These are phyloP conservation scores for Pestalotiopsis sp. DNA, from an alignment of 2,329 filamentous ascomycete genomes.

Conservation along the genomic window DNA sequence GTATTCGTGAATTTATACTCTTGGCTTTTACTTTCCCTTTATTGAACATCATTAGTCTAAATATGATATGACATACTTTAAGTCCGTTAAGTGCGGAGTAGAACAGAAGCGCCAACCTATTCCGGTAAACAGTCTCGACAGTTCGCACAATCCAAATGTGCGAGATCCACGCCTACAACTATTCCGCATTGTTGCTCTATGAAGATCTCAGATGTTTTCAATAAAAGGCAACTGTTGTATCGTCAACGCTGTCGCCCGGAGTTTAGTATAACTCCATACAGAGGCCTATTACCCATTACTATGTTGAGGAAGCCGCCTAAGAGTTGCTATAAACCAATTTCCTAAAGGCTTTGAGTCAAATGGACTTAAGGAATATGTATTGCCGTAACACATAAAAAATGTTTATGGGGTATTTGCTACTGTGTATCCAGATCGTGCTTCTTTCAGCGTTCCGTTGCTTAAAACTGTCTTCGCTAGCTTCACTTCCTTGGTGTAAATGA, in stretches of 20 bases:
- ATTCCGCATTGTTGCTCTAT: neutral
- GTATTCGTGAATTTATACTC: neutral
- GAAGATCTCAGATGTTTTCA: neutral
- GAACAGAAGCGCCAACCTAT: neutral
- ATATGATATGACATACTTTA: neutral
- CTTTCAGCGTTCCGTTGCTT: too few relatives aligned
- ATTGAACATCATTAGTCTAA: too few relatives aligned
- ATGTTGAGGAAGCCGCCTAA: neutral
- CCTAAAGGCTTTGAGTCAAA: too few relatives aligned
- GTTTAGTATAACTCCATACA: neutral
- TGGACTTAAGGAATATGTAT: too few relatives aligned
- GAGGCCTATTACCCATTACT: neutral
- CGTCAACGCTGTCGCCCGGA: neutral
- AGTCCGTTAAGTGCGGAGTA: slow-evolving; percentile 16
- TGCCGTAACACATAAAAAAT: too few relatives aligned
- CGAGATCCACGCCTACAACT: neutral
- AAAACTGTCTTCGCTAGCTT: too few relatives aligned
- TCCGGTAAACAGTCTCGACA: neutral
- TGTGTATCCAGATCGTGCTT: too few relatives aligned
- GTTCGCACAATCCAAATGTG: neutral
- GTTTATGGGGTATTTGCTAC: too few relatives aligned
- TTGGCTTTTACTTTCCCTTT: neutral
- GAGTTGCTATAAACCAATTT: too few relatives aligned
- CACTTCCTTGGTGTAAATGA: too few relatives aligned
- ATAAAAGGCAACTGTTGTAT: neutral